These are phyloP conservation scores for Trichophyton benhamiae DNA, from an alignment of 2,329 filamentous ascomycete species.

Conservation along the genomic window DNA sequence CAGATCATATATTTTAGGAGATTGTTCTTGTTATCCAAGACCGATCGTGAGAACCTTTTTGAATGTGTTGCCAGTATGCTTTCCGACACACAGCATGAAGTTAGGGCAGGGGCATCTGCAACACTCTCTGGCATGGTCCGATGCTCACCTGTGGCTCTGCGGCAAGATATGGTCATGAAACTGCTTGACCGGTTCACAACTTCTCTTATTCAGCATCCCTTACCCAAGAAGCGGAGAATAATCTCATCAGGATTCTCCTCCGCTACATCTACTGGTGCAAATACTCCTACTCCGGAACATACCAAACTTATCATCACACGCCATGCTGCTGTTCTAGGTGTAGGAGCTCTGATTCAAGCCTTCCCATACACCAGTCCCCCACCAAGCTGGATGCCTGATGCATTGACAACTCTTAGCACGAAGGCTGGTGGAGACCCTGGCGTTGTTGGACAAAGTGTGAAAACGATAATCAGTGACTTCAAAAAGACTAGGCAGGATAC, in stretches of 20 bases:
- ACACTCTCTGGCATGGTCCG: constrained; percentile 96
- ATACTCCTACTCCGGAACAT: constrained; percentile 40
- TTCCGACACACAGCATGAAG: constrained; percentile 79
- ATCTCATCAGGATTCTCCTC: constrained; percentile 28
- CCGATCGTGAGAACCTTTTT: constrained; percentile 70
- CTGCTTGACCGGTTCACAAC: constrained; percentile 70
- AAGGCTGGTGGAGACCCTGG: constrained; percentile 80
- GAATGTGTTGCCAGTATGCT: constrained; percentile 94
- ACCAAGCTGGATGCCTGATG: constrained; percentile 84
- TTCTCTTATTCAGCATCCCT: constrained; percentile 67
- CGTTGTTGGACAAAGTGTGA: constrained; percentile 89
- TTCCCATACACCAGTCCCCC: constrained; percentile 94
- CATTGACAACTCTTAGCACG: constrained; percentile 71
- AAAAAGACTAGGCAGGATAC: constrained; percentile 99
- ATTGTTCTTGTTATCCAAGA: constrained; percentile 67
- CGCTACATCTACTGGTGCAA: constrained; percentile 32
- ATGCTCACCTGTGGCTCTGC: constrained; percentile 72
- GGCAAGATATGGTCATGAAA: constrained; percentile 61
- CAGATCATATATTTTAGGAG: constrained; percentile 97
- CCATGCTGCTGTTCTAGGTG: constrained; percentile 81
- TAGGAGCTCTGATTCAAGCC: constrained; percentile 83
- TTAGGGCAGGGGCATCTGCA: constrained; percentile 80
- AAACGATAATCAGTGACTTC: constrained; percentile 87
- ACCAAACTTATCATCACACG: constrained; percentile 68
- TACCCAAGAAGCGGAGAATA: constrained; percentile 54